These are phyloP conservation scores for Fusarium armeniacum DNA, from an alignment of 2,329 filamentous ascomycete species.

Conservation along the genomic window DNA sequence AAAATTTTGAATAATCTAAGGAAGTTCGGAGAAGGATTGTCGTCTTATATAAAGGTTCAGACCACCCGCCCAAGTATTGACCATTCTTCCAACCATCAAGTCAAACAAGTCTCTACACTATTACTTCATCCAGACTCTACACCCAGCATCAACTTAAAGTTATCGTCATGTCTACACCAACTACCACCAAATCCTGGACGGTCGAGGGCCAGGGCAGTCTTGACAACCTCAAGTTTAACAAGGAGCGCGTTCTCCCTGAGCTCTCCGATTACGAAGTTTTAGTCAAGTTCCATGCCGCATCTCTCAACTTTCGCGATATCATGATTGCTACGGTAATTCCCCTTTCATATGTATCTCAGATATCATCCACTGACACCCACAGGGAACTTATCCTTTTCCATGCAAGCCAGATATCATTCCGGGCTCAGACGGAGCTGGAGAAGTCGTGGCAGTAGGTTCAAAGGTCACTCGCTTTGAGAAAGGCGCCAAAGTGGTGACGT, in stretches of 20 bases:
- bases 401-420: background rate
- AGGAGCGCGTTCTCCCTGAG: background rate
- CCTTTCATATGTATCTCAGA: background rate
- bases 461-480: background rate
- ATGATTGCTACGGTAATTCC: background rate
- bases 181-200: background rate
- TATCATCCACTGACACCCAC: background rate
- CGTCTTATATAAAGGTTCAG: background rate
- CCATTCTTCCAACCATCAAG: background rate
- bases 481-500: background rate
- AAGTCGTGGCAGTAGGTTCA: background rate
- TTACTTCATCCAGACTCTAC: background rate
- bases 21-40: too few relatives aligned
- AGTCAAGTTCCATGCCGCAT: background rate
- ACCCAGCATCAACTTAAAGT: background rate
- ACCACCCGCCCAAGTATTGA: background rate
- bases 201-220: background rate
- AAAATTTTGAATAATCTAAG: too few relatives aligned
- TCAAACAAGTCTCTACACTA: background rate
- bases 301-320: background rate
- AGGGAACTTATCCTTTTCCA: background rate
- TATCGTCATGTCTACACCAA: background rate
- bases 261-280: background rate
- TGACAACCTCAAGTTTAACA: background rate
- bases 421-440: conserved; percentile 1